phyloP scores from a whole-genome alignment of 176 grass and related monocot species.

The Oryza glaberrima region DNA sequence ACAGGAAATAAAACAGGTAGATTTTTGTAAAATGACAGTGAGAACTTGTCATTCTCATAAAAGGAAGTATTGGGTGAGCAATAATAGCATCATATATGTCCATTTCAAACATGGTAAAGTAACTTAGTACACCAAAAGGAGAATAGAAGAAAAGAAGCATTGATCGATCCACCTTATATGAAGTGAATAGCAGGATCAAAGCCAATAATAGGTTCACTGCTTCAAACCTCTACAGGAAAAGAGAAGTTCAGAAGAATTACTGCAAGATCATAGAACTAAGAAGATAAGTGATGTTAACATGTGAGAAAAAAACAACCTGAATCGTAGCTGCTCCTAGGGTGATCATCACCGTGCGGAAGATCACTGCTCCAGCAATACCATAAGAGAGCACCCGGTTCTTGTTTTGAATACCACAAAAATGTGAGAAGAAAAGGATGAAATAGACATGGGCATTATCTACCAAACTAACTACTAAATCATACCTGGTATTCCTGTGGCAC shows the following conservation, averaged over 20 bases:
- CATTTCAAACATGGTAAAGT: conserved; percentile 12
- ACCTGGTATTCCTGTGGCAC: conserved; percentile 87
- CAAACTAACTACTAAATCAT: conserved; percentile 28
- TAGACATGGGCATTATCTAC: conserved; percentile 25
- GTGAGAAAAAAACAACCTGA: conserved; percentile 61
- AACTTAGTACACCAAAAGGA: background rate
- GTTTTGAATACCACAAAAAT: conserved; percentile 41
- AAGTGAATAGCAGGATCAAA: conserved; percentile 82
- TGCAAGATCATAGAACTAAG: conserved; percentile 7
- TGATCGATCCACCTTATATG: conserved; percentile 71
- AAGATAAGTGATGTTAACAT: conserved; percentile 18
- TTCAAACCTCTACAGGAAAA: conserved; percentile 88
- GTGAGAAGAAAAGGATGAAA: conserved; percentile 37
- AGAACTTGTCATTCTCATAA: conserved; percentile 25
- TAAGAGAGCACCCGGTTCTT: conserved; percentile 92
- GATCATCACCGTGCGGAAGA: conserved; percentile 88
- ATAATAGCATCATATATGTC: conserved; percentile 9
- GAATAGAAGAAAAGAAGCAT: conserved; percentile 29
- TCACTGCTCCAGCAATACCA: conserved; percentile 94
- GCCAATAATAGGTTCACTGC: conserved; percentile 88
- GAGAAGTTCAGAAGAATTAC: conserved; percentile 27
- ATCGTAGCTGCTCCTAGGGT: conserved; percentile 77
- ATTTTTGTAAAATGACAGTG: conserved; percentile 1
- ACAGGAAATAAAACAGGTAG: conserved; percentile 12
- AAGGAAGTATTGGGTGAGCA: conserved; percentile 27